phyloP scores from a whole-genome alignment of 1,284 basidiomycete species.

The Trametes hirsuta region DNA sequence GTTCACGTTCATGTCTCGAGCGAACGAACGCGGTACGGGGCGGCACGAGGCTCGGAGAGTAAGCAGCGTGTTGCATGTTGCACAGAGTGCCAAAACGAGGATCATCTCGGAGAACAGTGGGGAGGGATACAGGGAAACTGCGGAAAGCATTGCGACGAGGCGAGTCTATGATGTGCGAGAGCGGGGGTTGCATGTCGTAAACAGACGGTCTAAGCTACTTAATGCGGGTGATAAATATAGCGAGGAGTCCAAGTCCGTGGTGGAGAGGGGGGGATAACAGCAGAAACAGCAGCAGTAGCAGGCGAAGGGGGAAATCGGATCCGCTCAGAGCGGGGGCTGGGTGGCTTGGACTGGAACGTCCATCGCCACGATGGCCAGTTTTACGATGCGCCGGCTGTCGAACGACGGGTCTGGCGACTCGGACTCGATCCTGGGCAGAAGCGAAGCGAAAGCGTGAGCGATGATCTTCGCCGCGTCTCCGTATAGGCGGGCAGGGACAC shows the following conservation, averaged over 20 bases:
- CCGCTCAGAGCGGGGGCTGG: slow-evolving; percentile 14
- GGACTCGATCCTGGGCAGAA: slow-evolving; percentile 48
- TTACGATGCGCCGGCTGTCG: slow-evolving; percentile 54
- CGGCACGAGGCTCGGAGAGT: neutral
- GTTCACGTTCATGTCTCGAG: too few relatives aligned
- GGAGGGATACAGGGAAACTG: neutral
- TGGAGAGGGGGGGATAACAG: neutral
- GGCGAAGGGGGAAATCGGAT: neutral
- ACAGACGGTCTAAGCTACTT: slow-evolving; percentile 1
- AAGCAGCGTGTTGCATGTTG: neutral
- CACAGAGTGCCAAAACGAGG: neutral
- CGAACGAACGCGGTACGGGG: too few relatives aligned
- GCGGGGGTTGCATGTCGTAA: neutral
- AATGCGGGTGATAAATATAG: slow-evolving; percentile 5
- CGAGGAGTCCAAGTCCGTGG: neutral
- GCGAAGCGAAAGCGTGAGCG: slow-evolving; percentile 1
- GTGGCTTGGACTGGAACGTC: slow-evolving; percentile 37
- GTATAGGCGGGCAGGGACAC: slow-evolving; percentile 24
- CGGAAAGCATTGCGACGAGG: slow-evolving; percentile 1
- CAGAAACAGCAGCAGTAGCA: too few relatives aligned
- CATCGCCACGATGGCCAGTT: slow-evolving; percentile 50
- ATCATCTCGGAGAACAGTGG: neutral
- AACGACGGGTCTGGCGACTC: slow-evolving; percentile 39
- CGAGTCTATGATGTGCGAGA: slow-evolving; percentile 7
- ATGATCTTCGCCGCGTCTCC: slow-evolving; percentile 4